These are phyloP conservation scores for Arachnopeziza araneosa DNA, from an alignment of 2,329 filamentous ascomycete genomes.

Conservation along the genomic window DNA sequence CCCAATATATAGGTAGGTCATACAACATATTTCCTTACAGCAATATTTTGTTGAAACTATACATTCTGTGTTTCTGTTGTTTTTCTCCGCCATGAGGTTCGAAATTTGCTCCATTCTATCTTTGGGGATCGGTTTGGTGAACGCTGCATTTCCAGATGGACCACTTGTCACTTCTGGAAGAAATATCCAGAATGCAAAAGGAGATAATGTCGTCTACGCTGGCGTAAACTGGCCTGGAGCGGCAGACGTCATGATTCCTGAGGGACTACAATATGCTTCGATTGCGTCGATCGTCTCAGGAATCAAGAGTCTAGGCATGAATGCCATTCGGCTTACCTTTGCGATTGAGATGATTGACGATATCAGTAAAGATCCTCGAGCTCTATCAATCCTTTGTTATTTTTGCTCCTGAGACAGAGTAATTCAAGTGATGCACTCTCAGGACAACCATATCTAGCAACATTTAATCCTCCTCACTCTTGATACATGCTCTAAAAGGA, in stretches of 20 bases:
- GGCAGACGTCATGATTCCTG: slow-evolving; percentile 56
- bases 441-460: too few relatives aligned
- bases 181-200: slow-evolving; percentile 35
- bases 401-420: too few relatives aligned
- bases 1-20: neutral
- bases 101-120: neutral
- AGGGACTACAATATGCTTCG: slow-evolving; percentile 58
- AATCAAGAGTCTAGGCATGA: slow-evolving; percentile 54
- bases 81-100: neutral
- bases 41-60: neutral
- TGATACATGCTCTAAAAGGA: too few relatives aligned
- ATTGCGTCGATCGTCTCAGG: slow-evolving; percentile 48
- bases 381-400: too few relatives aligned
- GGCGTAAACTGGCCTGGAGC: slow-evolving; percentile 61
- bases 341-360: slow-evolving; percentile 61
- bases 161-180: slow-evolving; percentile 30
- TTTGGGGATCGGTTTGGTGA: neutral
- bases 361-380: too few relatives aligned
- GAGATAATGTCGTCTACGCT: slow-evolving; percentile 42
- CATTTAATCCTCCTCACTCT: too few relatives aligned
- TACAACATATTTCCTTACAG: neutral
- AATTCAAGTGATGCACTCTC: too few relatives aligned
- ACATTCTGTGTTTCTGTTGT: neutral
- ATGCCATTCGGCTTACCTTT: slow-evolving; percentile 56
- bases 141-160: slow-evolving; percentile 11